phyloP scores from a whole-genome alignment of 345 rosid species.

The Ricinus communis region DNA sequence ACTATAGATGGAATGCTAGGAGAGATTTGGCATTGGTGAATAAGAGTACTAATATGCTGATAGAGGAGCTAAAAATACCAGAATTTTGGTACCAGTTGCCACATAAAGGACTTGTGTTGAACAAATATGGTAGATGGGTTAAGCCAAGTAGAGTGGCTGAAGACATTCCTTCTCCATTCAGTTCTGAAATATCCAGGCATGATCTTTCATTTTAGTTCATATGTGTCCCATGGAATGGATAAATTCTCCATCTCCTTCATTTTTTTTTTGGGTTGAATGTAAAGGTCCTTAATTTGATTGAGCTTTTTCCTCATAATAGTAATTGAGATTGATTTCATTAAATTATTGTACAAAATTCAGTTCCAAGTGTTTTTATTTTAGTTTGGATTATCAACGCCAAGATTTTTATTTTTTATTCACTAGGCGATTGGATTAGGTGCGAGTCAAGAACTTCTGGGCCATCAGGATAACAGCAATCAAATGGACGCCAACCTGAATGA shows the following conservation, averaged over 20 bases:
- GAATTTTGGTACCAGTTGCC: conserved; percentile 53
- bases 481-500: too few relatives aligned
- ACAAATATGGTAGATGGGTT: conserved; percentile 70
- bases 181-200: conserved; percentile 1
- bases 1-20: conserved; percentile 51
- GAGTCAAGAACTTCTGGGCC: too few relatives aligned
- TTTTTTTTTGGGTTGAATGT: not conserved
- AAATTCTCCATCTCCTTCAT: not conserved
- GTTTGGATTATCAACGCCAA: too few relatives aligned
- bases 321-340: too few relatives aligned
- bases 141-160: conserved; percentile 60
- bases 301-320: too few relatives aligned
- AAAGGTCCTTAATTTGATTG: not conserved
- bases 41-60: conserved; percentile 50
- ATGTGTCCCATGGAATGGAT: not conserved
- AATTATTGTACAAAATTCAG: too few relatives aligned
- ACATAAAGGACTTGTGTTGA: conserved; percentile 29
- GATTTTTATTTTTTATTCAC: too few relatives aligned
- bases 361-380: too few relatives aligned
- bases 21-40: conserved; percentile 64
- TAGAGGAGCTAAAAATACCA: conserved; percentile 53
- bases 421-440: too few relatives aligned
- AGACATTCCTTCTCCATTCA: conserved; percentile 67
- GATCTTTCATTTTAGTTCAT: not conserved
- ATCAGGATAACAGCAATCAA: too few relatives aligned